Evolutionary conservation across 2,329 filamentous ascomycete species (phyloP).

Genomic region (Colletotrichum graminicola): DNA sequence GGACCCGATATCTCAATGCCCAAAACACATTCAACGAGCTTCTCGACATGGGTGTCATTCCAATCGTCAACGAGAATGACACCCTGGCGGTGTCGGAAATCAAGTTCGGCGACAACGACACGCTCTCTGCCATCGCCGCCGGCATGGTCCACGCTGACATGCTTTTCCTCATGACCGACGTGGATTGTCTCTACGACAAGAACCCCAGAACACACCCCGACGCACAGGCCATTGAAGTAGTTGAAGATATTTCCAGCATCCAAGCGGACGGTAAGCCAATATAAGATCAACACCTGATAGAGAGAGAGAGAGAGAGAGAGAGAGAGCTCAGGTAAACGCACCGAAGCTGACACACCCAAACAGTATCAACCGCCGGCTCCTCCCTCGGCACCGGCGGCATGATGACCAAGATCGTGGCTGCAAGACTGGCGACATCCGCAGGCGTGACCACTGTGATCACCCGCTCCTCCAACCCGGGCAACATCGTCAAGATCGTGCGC

Average conservation of each 20-base stretch:
- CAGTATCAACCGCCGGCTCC: slow-evolving; percentile 90
- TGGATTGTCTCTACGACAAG: slow-evolving; percentile 96
- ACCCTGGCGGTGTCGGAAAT: slow-evolving; percentile 97
- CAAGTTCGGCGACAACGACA: slow-evolving; percentile 99
- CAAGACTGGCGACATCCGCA: slow-evolving; percentile 89
- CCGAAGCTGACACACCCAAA: neutral
- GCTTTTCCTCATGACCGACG: slow-evolving; percentile 98
- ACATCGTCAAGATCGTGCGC: slow-evolving; percentile 87
- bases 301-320: no score
- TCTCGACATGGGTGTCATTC: slow-evolving; percentile 94
- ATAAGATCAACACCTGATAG: neutral
- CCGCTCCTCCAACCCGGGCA: slow-evolving; percentile 90
- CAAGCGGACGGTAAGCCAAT: slow-evolving; percentile 77
- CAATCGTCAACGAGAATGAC: slow-evolving; percentile 99
- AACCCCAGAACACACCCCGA: slow-evolving; percentile 90
- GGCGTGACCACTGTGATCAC: slow-evolving; percentile 98
- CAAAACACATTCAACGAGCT: slow-evolving; percentile 94
- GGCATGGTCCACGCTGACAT: slow-evolving; percentile 98
- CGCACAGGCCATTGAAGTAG: slow-evolving; percentile 89
- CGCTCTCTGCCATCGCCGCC: slow-evolving; percentile 93
- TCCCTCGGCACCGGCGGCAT: slow-evolving; percentile 94
- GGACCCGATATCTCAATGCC: slow-evolving; percentile 94
- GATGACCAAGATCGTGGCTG: slow-evolving; percentile 97
- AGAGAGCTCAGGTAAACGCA: neutral
- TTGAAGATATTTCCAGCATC: slow-evolving; percentile 86